Percentiles rank a stretch among this genome's conserved stretches.
phyloP scores from a whole-genome alignment of 2,329 filamentous ascomycete genomes.

The Aspergillus sp. region DNA sequence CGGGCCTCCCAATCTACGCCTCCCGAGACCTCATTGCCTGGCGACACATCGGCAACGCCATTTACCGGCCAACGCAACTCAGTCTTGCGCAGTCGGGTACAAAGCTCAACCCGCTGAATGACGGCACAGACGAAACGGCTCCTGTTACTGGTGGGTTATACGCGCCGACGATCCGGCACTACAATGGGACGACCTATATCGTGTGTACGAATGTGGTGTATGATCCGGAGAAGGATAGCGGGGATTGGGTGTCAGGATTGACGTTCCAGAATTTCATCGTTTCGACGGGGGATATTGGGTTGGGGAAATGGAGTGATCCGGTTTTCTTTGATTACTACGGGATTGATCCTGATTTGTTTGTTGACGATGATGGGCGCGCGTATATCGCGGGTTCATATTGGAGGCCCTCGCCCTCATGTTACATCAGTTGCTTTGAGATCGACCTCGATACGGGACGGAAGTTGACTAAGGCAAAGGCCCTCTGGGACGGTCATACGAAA shows the following conservation, averaged over 20 bases:
- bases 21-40: conserved; percentile 5
- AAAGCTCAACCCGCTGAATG: neutral
- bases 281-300: neutral
- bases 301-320: conserved; percentile 17
- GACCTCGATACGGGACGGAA: neutral
- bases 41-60: conserved; percentile 3
- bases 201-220: conserved; percentile 8
- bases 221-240: neutral
- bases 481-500: neutral
- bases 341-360: conserved; percentile 20
- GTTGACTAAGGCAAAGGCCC: neutral
- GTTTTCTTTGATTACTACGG: conserved; percentile 13
- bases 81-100: conserved; percentile 1
- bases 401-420: neutral
- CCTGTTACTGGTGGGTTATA: conserved; percentile 1
- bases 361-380: conserved; percentile 17
- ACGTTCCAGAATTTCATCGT: conserved; percentile 7
- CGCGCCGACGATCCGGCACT: conserved; percentile 2
- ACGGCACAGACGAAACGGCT: neutral
- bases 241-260: conserved; percentile 5
- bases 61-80: neutral
- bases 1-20: neutral
- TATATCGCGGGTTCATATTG: conserved; percentile 9
- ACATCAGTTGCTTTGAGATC: conserved; percentile 1
- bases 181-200: conserved; percentile 3